Percentiles rank a stretch among this genome's conserved stretches.
phyloP scores from a whole-genome alignment of 805 yeast genomes.

The Cyberlindnera galapagoensis region DNA sequence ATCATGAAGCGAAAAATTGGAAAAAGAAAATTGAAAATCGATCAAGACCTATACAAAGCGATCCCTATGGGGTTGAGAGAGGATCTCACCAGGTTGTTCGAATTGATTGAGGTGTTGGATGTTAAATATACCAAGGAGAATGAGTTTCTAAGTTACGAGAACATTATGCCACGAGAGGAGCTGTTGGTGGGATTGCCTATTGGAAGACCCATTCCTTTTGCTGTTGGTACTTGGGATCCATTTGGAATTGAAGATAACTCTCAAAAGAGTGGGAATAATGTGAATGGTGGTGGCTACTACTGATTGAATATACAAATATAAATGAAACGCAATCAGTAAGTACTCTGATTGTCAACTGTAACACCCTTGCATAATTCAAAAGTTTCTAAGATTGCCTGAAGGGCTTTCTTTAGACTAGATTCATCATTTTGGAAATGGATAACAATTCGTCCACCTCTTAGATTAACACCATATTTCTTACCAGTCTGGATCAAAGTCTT shows the following conservation, averaged over 20 bases:
- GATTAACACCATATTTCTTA: conserved; percentile 49
- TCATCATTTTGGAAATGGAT: conserved; percentile 33
- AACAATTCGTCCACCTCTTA: conserved; percentile 63
- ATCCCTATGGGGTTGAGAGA: conserved; percentile 16
- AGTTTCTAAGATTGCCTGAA: conserved; percentile 34
- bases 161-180: conserved; percentile 6
- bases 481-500: conserved; percentile 46
- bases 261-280: background rate
- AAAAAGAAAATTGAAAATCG: conserved; percentile 6
- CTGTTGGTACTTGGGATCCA: conserved; percentile 16
- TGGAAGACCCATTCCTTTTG: conserved; percentile 22
- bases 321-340: too few relatives aligned
- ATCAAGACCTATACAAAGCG: conserved; percentile 4
- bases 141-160: conserved; percentile 21
- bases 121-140: conserved; percentile 39
- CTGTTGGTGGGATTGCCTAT: conserved; percentile 15
- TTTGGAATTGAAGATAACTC: background rate
- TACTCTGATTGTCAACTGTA: too few relatives aligned
- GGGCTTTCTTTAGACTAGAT: conserved; percentile 17
- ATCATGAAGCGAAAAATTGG: conserved; percentile 5
- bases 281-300: conserved; percentile 8
- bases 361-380: too few relatives aligned
- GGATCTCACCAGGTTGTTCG: conserved; percentile 35
- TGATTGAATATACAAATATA: too few relatives aligned
- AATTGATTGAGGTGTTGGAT: conserved; percentile 33